Evolutionary conservation across 495 filamentous ascomycete species (phyloP), one percentile per base, ranked within the genome.

Genomic region (Xylaria venustula): DNA sequence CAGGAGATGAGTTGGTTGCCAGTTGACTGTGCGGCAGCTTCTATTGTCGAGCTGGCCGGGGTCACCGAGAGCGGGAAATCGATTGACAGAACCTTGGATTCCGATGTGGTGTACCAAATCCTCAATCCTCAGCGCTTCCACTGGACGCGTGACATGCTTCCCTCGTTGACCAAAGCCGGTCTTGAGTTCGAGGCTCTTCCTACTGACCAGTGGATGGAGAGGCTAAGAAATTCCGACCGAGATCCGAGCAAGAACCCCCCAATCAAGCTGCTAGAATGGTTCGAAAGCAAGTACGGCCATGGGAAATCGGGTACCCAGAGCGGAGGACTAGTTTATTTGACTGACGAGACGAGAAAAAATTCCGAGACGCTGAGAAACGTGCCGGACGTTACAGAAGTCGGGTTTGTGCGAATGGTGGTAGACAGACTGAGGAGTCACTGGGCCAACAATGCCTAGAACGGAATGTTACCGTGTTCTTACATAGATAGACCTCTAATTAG

Each of bases 261-360:
- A 3, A 79, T 85, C 37, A 87, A 88, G 63, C 68, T 88, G 48
- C 67, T 82, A n/a, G 79, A 77, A 9, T 86, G 84, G 71, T 88
- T 77, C 60, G 57, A 71, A 1, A 62, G 60, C 12, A 81, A 81
- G 54, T 81, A 79, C 53, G 76, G 76, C 60, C 74, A 75, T 34
- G 71, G 32, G 19, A 52, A 37, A 25, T 40, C 49, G n/a, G 37
- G 17, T 36, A 14, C 26, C 1, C 42, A 9, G 30, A 23, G 17
- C 4, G 49, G 49, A 7, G 32, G 49, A n/a, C 20, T 52, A 2
- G 20, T 40, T 12, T 52, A 52, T 20, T n/a, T 52, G 20, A 52
- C 49, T 15, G 49, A 40, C 15, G 12, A 52, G 32, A 52, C 49
- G 7, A 52, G 49, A 2, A 52, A 40, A 3, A 37, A 40, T 17